Evolutionary conservation across 345 rosid species (phyloP).

Genomic region (Rubroshorea leprosula): DNA sequence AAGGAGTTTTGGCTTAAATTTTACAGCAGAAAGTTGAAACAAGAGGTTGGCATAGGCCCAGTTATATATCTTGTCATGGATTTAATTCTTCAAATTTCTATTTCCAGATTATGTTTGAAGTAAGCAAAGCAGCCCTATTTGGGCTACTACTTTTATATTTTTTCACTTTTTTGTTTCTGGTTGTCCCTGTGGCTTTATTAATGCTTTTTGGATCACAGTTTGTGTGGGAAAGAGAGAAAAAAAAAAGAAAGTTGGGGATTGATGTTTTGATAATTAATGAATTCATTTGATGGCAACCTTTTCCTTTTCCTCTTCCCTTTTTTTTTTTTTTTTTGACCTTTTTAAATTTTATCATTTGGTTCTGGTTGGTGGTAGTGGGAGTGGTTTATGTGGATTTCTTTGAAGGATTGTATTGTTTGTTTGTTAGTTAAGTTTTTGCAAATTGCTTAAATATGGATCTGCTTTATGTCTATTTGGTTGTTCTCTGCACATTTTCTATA

Average conservation of each 20-base stretch:
- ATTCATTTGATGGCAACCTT: constrained; percentile 26
- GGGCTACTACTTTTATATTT: constrained; percentile 1
- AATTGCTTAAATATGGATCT: constrained; percentile 28
- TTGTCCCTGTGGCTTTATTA: constrained; percentile 14
- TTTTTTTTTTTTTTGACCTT: constrained; percentile 19
- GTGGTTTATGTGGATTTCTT: constrained; percentile 78
- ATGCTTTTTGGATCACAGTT: constrained; percentile 6
- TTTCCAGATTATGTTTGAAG: constrained; percentile 1
- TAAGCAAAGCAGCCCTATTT: neutral
- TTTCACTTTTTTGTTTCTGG: neutral
- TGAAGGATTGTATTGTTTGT: constrained; percentile 56
- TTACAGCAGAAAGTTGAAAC: neutral
- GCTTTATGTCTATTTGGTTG: constrained; percentile 14
- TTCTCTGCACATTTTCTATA: constrained; percentile 26
- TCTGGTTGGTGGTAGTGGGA: constrained; percentile 89
- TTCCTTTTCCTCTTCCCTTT: constrained; percentile 17
- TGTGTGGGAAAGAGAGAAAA: neutral
- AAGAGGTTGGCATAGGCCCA: constrained; percentile 5
- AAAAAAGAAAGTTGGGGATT: constrained; percentile 8
- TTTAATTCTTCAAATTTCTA: neutral
- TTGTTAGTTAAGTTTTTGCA: constrained; percentile 48
- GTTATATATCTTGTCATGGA: neutral
- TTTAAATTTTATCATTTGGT: constrained; percentile 19
- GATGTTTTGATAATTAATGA: constrained; percentile 15
- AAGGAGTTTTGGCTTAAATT: neutral